Evolutionary conservation across 371 early-diverging fungal genomes (phyloP), one percentile per base, ranked within the genome.

Genomic region (Dichotomocladium elegans): DNA sequence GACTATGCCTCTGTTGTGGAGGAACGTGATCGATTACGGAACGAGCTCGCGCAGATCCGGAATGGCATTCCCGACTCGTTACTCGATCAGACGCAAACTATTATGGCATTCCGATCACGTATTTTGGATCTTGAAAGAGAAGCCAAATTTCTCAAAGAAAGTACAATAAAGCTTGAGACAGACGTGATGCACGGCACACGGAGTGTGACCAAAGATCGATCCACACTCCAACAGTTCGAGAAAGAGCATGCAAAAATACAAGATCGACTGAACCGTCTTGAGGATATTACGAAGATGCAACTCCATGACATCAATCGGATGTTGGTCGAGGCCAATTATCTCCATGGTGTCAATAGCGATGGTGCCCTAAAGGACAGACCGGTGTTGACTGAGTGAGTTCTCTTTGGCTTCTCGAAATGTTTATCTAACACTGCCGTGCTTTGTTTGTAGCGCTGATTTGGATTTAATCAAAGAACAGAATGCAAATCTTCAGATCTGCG

Each of bases 231-330:
- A 7, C 42, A 58, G 15, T 85, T 83, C 52, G 72, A 75, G 57
- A 66, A 59, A 29, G 75, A 75, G 55, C 72, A 83, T 47, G 63
- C 75, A 21, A 77, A 77, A 25, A 79, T 82, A 31, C 74, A 83
- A 63, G 83, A 80, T 61, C 81, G 83, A 52, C 66, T 77, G 52
- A 74, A 82, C 41, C 54, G 80, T 28, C 66, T 86, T 44, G 78
- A 81, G 46, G 81, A 74, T 75, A 85, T 70, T 49, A 80, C 72
- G 50, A 82, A 65, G 37, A 82, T 75, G 63, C 82, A 86, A 53
- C 61, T 81, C 42, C 81, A 73, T 27, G 83, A 82, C 41, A 80
- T 89, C 40, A 85, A 85, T 54, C 79, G 83, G 14, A 74, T 89
- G 61, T 63, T 81, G 0, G 70, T 75, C 3, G 90, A 88, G 46